Base-by-base conservation (phyloP, 1,284 basidiomycete genomes). In the Sporisorium scitamineum region DNA sequence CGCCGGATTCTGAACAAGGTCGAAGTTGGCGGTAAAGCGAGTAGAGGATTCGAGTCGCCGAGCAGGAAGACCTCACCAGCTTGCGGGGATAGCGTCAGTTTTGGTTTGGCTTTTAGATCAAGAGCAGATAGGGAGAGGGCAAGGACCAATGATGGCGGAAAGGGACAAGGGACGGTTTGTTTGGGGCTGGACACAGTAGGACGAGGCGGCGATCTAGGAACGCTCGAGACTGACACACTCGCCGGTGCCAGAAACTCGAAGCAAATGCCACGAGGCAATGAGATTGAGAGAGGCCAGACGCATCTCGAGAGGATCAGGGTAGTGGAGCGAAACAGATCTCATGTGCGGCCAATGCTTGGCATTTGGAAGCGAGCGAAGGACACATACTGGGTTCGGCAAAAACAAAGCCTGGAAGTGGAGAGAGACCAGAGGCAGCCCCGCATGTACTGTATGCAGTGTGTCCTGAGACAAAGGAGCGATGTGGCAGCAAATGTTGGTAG, bases 161-260 rank as follows among this genome's bases (percentile, higher is more conserved):
- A 8, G 9, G 27, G 48, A 50, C 11, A 50, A n/a, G 26, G 20
- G 26, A 18, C 48, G 10, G 18, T 31, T 14, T 52, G 48, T 57
- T 57, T 56, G 59, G 47, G 47, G 20, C 5, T n/a, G 52, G 44
- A 24, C n/a, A 18, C 31, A 51, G 31, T 2, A 18, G 4, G 55
- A 39, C 27, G 59, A 48, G 29, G 48, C 60, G 55, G 54, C 55
- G 66, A 68, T 58, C 65, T 59, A 68, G 65, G 60, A 62, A 62
- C 66, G 54, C 47, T 55, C 47, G 50, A 55, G 42, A 48, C 26
- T 58, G 44, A 58, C 3, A 22, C 55, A 39, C 29, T 58, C 51
- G 31, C 50, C 62, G 55, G 29, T 58, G 55, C 44, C 32, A 20
- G 27, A 50, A 1, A n/a, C 26, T n/a, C 48, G 11, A 42, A 14